A percentile compares a stretch with the other conserved stretches of the same genome.
Conservation (phyloP, 805 yeast species). For the Priceomyces haplophilus region DNA sequence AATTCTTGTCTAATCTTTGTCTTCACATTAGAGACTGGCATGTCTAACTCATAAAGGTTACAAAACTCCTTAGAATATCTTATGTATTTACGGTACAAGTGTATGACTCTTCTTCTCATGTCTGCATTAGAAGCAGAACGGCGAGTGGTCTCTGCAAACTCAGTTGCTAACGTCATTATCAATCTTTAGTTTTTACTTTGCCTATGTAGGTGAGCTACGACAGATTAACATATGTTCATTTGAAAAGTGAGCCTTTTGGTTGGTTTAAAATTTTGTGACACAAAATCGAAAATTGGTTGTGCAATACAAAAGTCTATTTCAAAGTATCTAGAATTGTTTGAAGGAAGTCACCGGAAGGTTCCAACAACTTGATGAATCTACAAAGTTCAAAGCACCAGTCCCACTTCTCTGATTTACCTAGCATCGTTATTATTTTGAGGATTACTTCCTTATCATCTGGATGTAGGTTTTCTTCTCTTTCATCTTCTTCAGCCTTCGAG, state of each 20-base stretch:
- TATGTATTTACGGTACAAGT: constrained; percentile 69
- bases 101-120: constrained; percentile 60
- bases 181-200: constrained; percentile 7
- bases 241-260: constrained; percentile 20
- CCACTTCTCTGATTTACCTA: constrained; percentile 41
- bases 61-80: constrained; percentile 59
- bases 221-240: constrained; percentile 1
- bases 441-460: constrained; percentile 40
- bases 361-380: constrained; percentile 51
- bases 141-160: constrained; percentile 78
- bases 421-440: constrained; percentile 41
- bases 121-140: constrained; percentile 60
- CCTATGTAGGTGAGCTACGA: constrained; percentile 19
- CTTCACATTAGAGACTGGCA: constrained; percentile 74
- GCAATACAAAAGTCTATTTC: constrained; percentile 4
- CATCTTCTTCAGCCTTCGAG: constrained; percentile 40
- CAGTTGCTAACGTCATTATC: constrained; percentile 66
- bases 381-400: constrained; percentile 55
- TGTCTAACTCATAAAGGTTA: constrained; percentile 67
- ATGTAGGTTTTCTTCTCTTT: constrained; percentile 13
- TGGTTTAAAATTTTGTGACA: constrained; percentile 14
- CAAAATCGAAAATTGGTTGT: background rate
- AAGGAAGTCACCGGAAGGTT: constrained; percentile 37
- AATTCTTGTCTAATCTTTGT: constrained; percentile 87
- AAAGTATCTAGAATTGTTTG: constrained; percentile 9